Conservation (phyloP, 2,329 filamentous ascomycete genomes). For the Allantophomopsis lycopodina region DNA sequence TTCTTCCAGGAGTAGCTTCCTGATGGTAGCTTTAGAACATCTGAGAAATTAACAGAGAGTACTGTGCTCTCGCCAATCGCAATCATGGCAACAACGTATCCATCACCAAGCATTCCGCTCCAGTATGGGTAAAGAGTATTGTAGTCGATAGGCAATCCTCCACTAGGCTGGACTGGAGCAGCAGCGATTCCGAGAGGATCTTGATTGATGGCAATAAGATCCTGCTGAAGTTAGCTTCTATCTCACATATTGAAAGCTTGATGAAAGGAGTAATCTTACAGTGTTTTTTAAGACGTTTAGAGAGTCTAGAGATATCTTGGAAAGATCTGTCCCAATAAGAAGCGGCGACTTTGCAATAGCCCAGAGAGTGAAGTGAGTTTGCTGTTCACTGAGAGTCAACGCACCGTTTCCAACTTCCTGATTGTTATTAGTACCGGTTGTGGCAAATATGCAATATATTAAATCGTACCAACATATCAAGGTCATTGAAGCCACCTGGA, state of each 20-base stretch:
- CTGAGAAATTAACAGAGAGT: constrained; percentile 29
- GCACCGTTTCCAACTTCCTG: constrained; percentile 23
- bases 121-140: constrained; percentile 28
- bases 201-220: constrained; percentile 8
- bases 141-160: constrained; percentile 22
- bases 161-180: constrained; percentile 17
- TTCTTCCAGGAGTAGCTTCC: constrained; percentile 26
- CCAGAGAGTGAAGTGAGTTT: constrained; percentile 27
- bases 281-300: too few relatives aligned
- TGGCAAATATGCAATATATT: too few relatives aligned
- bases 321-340: too few relatives aligned
- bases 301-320: too few relatives aligned
- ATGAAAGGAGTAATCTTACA: too few relatives aligned
- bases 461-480: constrained; percentile 30
- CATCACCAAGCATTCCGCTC: constrained; percentile 22
- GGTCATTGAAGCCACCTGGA: constrained; percentile 26
- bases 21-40: constrained; percentile 23
- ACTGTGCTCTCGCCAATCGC: constrained; percentile 24
- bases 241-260: too few relatives aligned
- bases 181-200: constrained; percentile 24
- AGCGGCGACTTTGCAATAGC: constrained; percentile 21
- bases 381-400: constrained; percentile 21
- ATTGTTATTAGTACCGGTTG: too few relatives aligned
- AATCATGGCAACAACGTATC: constrained; percentile 21
- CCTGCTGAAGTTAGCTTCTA: too few relatives aligned